Base-by-base conservation (phyloP, 495 filamentous ascomycete species). In the Recurvomyces mirabilis region DNA sequence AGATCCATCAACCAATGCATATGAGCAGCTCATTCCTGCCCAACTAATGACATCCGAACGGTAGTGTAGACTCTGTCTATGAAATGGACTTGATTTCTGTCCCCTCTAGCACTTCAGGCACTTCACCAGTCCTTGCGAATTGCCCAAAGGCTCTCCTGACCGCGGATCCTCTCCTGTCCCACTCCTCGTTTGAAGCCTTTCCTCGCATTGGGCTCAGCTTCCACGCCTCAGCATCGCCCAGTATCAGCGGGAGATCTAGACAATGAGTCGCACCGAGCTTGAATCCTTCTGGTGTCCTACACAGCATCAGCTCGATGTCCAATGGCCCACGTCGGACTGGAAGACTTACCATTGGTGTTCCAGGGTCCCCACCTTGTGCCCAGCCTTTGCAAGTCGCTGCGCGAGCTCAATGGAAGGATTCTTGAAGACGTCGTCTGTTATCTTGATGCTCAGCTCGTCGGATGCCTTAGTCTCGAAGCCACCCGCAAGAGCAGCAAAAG, bases 191-290 rank as follows among this genome's bases (percentile, higher is more conserved):
- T 23, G 37, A 25, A 9, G 19, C 15, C 11, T 4, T 25, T 7
- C 37, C 37, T 7, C 26, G 37, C 21, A 40, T 40, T 3, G 37
- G 37, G 15, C 21, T 26, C 23, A 14, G 17, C 5, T 13, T 4
- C 37, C 37, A 40, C 6, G 37, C 37, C 21, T 18, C 37, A 10
- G 7, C 3, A 14, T 40, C 37, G 6, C 37, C 37, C 5, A 40
- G 37, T 2, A 40, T 3, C 20, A 40, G 23, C 37, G 37, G 37
- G 21, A 40, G 14, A n/a, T 40, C 37, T 3, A 40, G 9, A 26
- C 37, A 40, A 40, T 40, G 37, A 19, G 37, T 40, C 2, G 37
- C 37, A 13, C 37, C 37, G 2, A 40, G 37, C 18, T 20, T 23
- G n/a, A 25, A 40, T 3, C 23, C 23, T 13, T 40, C 37, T 7